Percentiles rank a stretch among this genome's conserved stretches.
phyloP scores from a whole-genome alignment of 1,284 basidiomycete species.

The Irpex sp. region DNA sequence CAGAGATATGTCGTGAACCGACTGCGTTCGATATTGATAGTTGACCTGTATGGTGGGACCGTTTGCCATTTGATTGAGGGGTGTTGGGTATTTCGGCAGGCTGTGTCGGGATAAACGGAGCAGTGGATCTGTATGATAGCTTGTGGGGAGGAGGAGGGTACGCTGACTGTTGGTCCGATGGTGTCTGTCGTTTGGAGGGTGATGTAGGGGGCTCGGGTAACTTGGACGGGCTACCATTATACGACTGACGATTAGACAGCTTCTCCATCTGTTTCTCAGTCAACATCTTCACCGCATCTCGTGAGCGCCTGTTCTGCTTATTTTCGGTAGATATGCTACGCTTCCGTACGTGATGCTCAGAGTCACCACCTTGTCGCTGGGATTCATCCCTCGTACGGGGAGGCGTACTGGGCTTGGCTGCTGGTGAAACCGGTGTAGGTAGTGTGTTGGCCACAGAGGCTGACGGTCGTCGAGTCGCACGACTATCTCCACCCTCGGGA shows the following conservation, averaged over 20 bases:
- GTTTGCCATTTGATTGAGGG: neutral
- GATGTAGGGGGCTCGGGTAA: neutral
- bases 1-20: conserved; percentile 1
- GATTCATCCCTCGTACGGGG: neutral
- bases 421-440: neutral
- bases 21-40: neutral
- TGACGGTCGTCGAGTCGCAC: neutral
- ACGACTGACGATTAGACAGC: conserved; percentile 13
- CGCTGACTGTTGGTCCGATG: neutral
- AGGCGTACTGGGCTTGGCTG: neutral
- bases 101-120: neutral
- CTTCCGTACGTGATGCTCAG: neutral
- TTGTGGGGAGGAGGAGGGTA: conserved; percentile 1
- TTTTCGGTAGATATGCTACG: neutral
- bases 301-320: conserved; percentile 16
- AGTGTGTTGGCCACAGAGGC: neutral
- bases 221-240: neutral
- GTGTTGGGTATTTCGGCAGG: neutral
- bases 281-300: conserved; percentile 23
- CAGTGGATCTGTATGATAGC: conserved; percentile 3
- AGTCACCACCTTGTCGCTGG: neutral
- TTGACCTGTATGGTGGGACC: neutral
- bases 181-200: neutral
- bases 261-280: conserved; percentile 29
- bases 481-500: neutral